Evolutionary conservation across 306 rosid genomes (phyloP).

Genomic region (Mucuna pruriens): DNA sequence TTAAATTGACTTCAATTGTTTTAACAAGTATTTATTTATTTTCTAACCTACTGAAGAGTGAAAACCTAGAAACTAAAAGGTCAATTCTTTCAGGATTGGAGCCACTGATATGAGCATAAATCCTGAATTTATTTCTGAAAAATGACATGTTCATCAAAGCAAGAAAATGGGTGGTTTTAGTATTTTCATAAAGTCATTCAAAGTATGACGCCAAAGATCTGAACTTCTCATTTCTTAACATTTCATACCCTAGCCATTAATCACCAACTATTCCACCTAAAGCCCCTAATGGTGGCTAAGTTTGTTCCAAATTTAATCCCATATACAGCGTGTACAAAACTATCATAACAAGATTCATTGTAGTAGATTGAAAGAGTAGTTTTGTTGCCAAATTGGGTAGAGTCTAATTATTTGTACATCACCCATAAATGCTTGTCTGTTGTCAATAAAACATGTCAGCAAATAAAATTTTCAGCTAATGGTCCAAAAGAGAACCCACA

Average conservation of each 20-base stretch:
- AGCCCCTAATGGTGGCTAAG: not conserved
- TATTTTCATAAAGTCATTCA: constrained; percentile 6
- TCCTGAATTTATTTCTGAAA: constrained; percentile 10
- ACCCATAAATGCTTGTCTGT: not conserved
- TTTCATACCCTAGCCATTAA: not conserved
- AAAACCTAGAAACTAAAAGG: not conserved
- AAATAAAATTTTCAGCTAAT: not conserved
- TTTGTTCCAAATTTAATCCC: not conserved
- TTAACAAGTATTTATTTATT: not conserved
- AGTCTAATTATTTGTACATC: not conserved
- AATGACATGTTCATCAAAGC: not conserved
- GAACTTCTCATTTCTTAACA: not conserved
- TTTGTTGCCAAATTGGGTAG: not conserved
- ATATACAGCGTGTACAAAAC: not conserved
- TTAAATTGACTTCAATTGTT: constrained; percentile 11
- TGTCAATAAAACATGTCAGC: not conserved
- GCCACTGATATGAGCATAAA: not conserved
- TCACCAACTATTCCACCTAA: not conserved
- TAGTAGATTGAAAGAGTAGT: not conserved
- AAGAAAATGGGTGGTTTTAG: not conserved
- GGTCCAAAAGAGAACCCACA: not conserved
- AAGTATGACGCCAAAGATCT: constrained; percentile 2
- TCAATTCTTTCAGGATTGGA: not conserved
- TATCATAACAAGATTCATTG: constrained; percentile 2
- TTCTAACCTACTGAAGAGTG: not conserved